Percentiles rank a stretch among this genome's conserved stretches.
Conservation (phyloP, 2,329 filamentous ascomycete species). For the Berkeleyomyces rouxiae region DNA sequence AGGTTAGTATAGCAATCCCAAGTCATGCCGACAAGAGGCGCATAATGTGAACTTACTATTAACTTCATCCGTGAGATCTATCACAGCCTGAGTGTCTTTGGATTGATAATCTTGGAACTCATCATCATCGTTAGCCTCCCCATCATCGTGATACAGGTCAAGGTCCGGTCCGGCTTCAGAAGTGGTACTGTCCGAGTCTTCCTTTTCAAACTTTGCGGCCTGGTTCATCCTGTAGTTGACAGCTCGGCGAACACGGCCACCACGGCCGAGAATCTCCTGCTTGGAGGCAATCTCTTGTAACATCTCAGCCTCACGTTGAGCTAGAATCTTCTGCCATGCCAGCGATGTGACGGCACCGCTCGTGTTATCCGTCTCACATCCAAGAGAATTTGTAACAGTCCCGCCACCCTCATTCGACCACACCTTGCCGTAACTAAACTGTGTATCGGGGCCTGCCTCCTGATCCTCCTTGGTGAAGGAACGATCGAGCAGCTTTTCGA, state of each 20-base stretch:
- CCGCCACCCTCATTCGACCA: constrained; percentile 71
- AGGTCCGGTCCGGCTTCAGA: constrained; percentile 11
- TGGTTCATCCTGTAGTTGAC: constrained; percentile 6
- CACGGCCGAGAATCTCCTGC: constrained; percentile 66
- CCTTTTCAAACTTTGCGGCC: constrained; percentile 16
- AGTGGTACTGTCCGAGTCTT: constrained; percentile 13
- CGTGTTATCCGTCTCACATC: constrained; percentile 19
- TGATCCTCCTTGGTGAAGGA: constrained; percentile 52
- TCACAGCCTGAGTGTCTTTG: not conserved
- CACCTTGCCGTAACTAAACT: constrained; percentile 76
- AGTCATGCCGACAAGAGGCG: not conserved
- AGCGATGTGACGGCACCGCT: constrained; percentile 34
- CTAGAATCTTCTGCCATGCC: constrained; percentile 79
- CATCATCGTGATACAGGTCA: not conserved
- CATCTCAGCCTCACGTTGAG: constrained; percentile 64
- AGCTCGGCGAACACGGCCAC: constrained; percentile 51
- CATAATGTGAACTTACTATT: not conserved
- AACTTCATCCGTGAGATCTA: not conserved
- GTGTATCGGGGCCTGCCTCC: constrained; percentile 32
- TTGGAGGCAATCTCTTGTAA: constrained; percentile 47
- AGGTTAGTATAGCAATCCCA: not conserved
- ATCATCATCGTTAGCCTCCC: not conserved
- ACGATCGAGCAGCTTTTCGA: constrained; percentile 85
- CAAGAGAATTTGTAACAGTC: constrained; percentile 44
- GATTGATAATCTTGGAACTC: not conserved